These are phyloP conservation scores for Ceratobasidium sp. DNA, from an alignment of 1,284 basidiomycete genomes.

Conservation along the genomic window DNA sequence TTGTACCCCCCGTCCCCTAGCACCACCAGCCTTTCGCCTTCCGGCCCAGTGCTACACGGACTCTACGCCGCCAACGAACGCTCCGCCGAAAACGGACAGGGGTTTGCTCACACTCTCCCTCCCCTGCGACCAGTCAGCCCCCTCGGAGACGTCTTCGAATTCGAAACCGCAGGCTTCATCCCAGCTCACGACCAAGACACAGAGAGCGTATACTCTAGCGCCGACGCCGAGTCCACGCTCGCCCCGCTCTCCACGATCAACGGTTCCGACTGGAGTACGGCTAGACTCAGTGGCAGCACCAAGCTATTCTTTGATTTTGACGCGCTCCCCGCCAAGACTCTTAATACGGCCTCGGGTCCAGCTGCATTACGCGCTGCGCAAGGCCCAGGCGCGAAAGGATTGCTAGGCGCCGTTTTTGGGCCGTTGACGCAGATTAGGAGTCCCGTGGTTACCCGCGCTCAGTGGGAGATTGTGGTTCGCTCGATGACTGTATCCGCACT, in stretches of 20 bases:
- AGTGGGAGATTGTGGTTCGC: constrained; percentile 33
- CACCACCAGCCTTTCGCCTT: background rate
- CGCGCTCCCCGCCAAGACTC: constrained; percentile 5
- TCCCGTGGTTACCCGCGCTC: constrained; percentile 27
- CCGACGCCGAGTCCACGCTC: constrained; percentile 10
- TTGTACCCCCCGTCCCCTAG: background rate
- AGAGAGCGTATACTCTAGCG: background rate
- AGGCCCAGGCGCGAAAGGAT: constrained; percentile 3
- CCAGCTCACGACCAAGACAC: constrained; percentile 14
- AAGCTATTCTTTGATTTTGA: constrained; percentile 30
- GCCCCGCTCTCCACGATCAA: background rate
- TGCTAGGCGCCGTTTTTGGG: background rate
- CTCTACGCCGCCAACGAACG: background rate
- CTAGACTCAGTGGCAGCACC: background rate
- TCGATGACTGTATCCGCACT: constrained; percentile 3
- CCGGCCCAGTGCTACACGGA: background rate
- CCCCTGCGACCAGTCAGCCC: background rate
- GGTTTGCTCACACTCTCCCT: background rate
- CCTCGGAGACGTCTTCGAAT: constrained; percentile 1
- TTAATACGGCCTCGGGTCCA: constrained; percentile 5
- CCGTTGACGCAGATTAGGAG: constrained; percentile 21
- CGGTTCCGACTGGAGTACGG: background rate
- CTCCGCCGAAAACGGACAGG: background rate
- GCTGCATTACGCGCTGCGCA: background rate
- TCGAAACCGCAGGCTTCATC: constrained; percentile 47